Percentiles rank a stretch among this genome's conserved stretches.
phyloP scores from a whole-genome alignment of 2,329 filamentous ascomycete genomes.

The Cladophialophora psammophila region DNA sequence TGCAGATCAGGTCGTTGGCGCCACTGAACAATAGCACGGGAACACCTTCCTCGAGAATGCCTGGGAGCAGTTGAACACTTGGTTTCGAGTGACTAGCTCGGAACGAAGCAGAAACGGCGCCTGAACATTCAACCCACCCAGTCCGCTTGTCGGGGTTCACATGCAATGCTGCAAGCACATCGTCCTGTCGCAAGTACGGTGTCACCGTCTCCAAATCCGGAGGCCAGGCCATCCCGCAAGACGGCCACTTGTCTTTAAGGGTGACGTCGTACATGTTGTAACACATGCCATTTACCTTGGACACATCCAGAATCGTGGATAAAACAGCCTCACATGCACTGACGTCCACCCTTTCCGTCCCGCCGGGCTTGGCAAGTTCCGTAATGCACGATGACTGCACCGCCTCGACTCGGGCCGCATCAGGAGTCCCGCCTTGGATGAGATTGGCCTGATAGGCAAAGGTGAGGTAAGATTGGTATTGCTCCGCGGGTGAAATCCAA shows the following conservation, averaged over 20 bases:
- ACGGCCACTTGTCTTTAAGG: conserved; percentile 77
- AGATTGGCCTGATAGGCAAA: conserved; percentile 81
- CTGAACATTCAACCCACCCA: conserved; percentile 91
- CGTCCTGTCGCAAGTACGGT: conserved; percentile 82
- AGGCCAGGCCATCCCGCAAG: conserved; percentile 98
- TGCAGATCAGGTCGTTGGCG: conserved; percentile 94
- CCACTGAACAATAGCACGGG: conserved; percentile 90
- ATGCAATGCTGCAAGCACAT: conserved; percentile 81
- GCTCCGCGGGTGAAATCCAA: conserved; percentile 90
- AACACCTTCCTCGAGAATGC: conserved; percentile 73
- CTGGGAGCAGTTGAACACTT: conserved; percentile 76
- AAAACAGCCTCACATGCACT: conserved; percentile 78
- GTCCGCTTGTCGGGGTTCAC: conserved; percentile 81
- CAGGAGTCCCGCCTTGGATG: conserved; percentile 70
- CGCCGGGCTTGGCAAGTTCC: conserved; percentile 65
- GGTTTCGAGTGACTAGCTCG: conserved; percentile 73
- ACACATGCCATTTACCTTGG: conserved; percentile 69
- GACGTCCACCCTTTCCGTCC: conserved; percentile 70
- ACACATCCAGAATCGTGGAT: conserved; percentile 72
- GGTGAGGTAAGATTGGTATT: conserved; percentile 86
- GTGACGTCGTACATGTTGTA: conserved; percentile 98
- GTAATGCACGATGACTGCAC: conserved; percentile 73
- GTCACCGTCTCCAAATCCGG: conserved; percentile 79
- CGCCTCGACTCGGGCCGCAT: conserved; percentile 70
- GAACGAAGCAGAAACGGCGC: conserved; percentile 77